Evolutionary conservation across 257 asterid genomes (phyloP), one percentile per base, ranked within the genome.

Genomic region (Salvia miltiorrhiza): DNA sequence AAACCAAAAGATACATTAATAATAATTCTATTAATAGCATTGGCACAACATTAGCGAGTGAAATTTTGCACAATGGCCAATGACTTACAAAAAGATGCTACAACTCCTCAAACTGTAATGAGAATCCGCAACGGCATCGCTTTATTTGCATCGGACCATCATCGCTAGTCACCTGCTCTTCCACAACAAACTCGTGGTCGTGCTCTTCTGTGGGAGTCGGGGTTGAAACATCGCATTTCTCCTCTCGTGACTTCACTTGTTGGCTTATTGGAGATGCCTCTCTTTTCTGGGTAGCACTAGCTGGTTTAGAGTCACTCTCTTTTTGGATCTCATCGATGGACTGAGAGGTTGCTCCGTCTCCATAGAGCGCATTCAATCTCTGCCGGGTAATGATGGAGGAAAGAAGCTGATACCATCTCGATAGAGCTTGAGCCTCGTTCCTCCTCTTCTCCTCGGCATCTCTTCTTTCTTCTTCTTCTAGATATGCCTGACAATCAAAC

Each of bases 351-450:
- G 74, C 67, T 32, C 78, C 84, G 17, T 82, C 80, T 32, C 86
- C 89, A 39, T 93, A 90, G 77, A 83, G 16, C 19, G 82, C 74
- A 61, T 82, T 87, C 81, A 93, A 75, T 76, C 96, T 82, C 77
- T 87, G 97, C 21, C 96, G 84, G 14, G 95, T 93, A 49, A 87
- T 67, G 33, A 93, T 79, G 67, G 99, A 93, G 13, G 95, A 87
- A 67, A 93, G 96, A 71, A 93, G 97, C 78, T 93, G 99, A 82
- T 90, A 90, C 99, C 99, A 93, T 85, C 91, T 87, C 21, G 90
- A 83, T 55, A 88, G 87, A 43, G 99, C 97, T 74, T 81, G 88
- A 9, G 73, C 83, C 76, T 88, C 97, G 1, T 76, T 72, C 78
- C 67, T 86, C 63, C 66, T 79, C 58, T 72, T 86, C 88, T 90